These are phyloP conservation scores for Cucurbita argyrosperma DNA, from an alignment of 306 rosid genomes.

Conservation along the genomic window DNA sequence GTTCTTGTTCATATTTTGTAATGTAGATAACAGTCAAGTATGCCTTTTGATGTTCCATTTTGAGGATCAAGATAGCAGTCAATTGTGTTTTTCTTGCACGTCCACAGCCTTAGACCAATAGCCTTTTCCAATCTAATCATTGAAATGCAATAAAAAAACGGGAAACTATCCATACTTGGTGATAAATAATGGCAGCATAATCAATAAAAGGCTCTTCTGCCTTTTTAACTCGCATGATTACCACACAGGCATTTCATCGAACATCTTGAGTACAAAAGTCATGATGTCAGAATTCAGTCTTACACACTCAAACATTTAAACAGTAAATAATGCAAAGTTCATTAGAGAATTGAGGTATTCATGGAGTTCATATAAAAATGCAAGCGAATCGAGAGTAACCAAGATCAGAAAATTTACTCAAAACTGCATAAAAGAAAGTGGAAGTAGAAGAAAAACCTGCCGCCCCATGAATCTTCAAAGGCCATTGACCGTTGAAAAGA, in stretches of 20 bases:
- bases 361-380: not conserved
- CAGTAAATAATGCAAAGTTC: not conserved
- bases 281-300: not conserved
- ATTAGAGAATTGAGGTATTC: not conserved
- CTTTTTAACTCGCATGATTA: not conserved
- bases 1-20: not conserved
- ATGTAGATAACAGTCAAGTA: not conserved
- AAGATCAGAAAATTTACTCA: not conserved
- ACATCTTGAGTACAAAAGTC: not conserved
- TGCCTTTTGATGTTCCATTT: not conserved
- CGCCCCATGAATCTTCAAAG: not conserved
- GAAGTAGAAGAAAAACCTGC: not conserved
- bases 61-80: not conserved
- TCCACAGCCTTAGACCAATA: not conserved
- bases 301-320: not conserved
- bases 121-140: not conserved
- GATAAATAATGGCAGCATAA: not conserved
- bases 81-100: not conserved
- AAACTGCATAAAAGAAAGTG: not conserved
- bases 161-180: not conserved
- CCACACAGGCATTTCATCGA: not conserved
- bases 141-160: not conserved
- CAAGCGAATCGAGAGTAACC: not conserved
- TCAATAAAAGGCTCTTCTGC: not conserved
- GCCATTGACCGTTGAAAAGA: not conserved